Base-by-base conservation (phyloP, 257 asterid species). In the Galeopsis tetrahit region DNA sequence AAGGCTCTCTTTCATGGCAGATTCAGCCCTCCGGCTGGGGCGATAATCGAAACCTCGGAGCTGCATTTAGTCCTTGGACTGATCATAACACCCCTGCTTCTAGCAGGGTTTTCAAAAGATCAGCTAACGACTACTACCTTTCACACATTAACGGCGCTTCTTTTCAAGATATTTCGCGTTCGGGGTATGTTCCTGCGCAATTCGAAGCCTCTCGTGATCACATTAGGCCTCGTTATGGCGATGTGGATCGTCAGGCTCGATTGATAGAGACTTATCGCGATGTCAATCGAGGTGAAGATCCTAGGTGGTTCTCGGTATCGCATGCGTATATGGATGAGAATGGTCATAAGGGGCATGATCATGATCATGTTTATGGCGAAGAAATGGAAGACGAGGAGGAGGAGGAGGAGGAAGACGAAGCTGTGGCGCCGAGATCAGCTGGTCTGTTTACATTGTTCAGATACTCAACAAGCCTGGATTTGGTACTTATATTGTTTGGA, bases 1-100 rank as follows among this genome's bases (percentile, higher is more conserved):
- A 83, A 44, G 82, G 83, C 1, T 90, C 80, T 81, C 85, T 91
- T 0, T 91, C 95, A 1, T 91, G 97, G 97, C 92, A 87, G 69
- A 69, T 88, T 33, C 84, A 85, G 75, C 89, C 91, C 2, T 72
- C 84, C 0, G 90, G 89, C 0, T 85, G 91, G 93, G 82, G 64
- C 1, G 95, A 91, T 4, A 83, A 79, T 7, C 85, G 71, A 1
- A 75, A 75, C 33, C 84, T 89, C 6, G 91, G 97, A 31, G 87
- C 85, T 1, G 96, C 87, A 1, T 63, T 87, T 7, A 89, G 90
- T 21, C 97, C 96, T 0, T 86, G 92, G 88, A 40, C 84, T 4
- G 72, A 14, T 0, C 77, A 7, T 3, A 35, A 52, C 71, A 73
- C 86, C 1, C 55, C 80, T 10, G 34, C 85, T 52, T 69, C 72